Percentiles rank a stretch among this genome's conserved stretches.
Conservation (phyloP, 805 yeast genomes). For the Tetrapisispora nanseiensis region DNA sequence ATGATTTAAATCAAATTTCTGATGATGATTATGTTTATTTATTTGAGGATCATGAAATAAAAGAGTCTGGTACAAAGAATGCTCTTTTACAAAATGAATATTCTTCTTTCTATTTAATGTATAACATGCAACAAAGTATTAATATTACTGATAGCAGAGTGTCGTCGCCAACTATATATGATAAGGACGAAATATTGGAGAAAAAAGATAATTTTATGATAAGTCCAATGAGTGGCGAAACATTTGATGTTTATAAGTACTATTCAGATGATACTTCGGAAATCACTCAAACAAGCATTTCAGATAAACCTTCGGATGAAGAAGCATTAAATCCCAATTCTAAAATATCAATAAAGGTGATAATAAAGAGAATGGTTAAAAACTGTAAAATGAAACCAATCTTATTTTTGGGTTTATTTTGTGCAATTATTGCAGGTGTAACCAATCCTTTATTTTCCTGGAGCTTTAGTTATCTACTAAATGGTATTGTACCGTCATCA, state of each 20-base stretch:
- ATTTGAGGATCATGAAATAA: conserved; percentile 49
- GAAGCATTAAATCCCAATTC: conserved; percentile 1
- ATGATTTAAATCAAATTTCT: conserved; percentile 52
- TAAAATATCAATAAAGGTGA: conserved; percentile 20
- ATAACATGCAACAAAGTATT: conserved; percentile 3
- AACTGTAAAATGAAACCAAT: conserved; percentile 20
- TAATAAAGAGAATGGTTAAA: conserved; percentile 25
- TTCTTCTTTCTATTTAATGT: conserved; percentile 9
- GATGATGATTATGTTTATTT: conserved; percentile 48
- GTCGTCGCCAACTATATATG: neutral
- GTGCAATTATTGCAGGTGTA: conserved; percentile 50
- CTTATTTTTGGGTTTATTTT: conserved; percentile 41
- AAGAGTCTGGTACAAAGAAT: conserved; percentile 34
- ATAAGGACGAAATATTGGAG: conserved; percentile 1
- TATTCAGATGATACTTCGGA: neutral
- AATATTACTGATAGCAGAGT: conserved; percentile 3
- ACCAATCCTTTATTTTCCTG: conserved; percentile 71
- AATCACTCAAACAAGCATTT: neutral
- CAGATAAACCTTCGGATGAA: neutral
- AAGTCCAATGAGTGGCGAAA: conserved; percentile 4
- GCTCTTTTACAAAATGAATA: conserved; percentile 20
- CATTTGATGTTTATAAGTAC: neutral
- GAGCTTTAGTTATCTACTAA: conserved; percentile 59
- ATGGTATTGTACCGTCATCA: conserved; percentile 46
- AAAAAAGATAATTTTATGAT: conserved; percentile 4